These are phyloP conservation scores for Malassezia cuniculi DNA, from an alignment of 1,284 basidiomycete species.

Conservation along the genomic window DNA sequence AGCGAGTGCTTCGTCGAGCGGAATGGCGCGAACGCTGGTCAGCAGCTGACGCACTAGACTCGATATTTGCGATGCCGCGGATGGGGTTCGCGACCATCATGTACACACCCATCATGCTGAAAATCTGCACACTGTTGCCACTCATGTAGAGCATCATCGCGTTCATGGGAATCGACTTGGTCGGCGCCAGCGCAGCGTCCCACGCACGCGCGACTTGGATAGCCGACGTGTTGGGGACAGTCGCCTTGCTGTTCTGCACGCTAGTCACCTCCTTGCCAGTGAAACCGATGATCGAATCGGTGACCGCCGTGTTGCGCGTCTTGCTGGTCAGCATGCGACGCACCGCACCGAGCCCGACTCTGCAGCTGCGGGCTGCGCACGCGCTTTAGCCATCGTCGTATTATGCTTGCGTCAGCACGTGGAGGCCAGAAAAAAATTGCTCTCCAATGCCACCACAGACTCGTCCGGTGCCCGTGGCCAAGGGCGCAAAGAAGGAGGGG, in stretches of 20 bases:
- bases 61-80: slow-evolving; percentile 24
- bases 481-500: no score
- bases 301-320: no score
- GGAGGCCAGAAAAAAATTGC: no score
- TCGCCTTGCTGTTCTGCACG: slow-evolving; percentile 1
- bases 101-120: slow-evolving; percentile 42
- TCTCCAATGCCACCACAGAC: no score
- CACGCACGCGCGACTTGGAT: slow-evolving; percentile 38
- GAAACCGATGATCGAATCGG: slow-evolving; percentile 10
- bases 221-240: slow-evolving; percentile 19
- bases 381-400: no score
- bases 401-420: no score
- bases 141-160: slow-evolving; percentile 44
- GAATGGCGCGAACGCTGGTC: slow-evolving; percentile 27
- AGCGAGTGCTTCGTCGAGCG: slow-evolving; percentile 26
- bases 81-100: slow-evolving; percentile 39
- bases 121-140: slow-evolving; percentile 40
- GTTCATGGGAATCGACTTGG: slow-evolving; percentile 41
- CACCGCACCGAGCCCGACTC: no score
- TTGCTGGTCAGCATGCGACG: no score
- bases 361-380: no score
- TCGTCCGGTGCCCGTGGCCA: no score
- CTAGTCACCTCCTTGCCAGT: slow-evolving; percentile 1
- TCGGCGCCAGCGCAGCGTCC: slow-evolving; percentile 36
- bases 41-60: slow-evolving; percentile 16